phyloP scores from a whole-genome alignment of 495 filamentous ascomycete genomes.

The Monascus purpureus region DNA sequence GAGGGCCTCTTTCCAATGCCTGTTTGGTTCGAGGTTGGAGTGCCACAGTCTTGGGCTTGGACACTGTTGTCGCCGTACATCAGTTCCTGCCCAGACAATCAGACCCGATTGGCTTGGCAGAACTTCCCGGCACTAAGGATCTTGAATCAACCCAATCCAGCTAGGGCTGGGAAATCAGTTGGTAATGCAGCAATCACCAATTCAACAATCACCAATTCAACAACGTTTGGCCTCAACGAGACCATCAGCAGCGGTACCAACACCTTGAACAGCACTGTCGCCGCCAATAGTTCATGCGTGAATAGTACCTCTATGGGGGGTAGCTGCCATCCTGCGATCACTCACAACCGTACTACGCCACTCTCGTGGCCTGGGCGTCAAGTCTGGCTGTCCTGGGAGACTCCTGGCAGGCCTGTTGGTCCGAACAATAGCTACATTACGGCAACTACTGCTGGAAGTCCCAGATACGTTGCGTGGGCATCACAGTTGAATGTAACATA shows the following conservation, averaged over 20 bases:
- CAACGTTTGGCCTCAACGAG: constrained; percentile 18
- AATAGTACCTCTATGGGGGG: constrained; percentile 34
- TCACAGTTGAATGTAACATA: constrained; percentile 81
- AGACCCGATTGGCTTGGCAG: constrained; percentile 71
- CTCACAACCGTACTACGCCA: constrained; percentile 49
- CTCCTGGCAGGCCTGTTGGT: constrained; percentile 52
- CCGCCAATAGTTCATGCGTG: constrained; percentile 32
- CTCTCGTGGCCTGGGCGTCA: constrained; percentile 65
- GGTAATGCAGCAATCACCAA: too few species aligned
- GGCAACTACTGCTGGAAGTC: constrained; percentile 37
- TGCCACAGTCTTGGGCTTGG: constrained; percentile 84
- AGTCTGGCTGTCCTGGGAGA: constrained; percentile 61
- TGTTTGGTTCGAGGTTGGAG: constrained; percentile 69
- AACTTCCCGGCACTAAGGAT: constrained; percentile 71
- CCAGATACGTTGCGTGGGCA: constrained; percentile 62
- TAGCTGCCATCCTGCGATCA: constrained; percentile 48
- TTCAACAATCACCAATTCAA: too few species aligned
- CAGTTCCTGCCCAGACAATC: constrained; percentile 57
- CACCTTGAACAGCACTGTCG: constrained; percentile 20
- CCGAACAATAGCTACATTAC: constrained; percentile 78
- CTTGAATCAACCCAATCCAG: constrained; percentile 64
- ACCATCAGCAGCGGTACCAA: constrained; percentile 19
- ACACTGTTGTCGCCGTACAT: constrained; percentile 76
- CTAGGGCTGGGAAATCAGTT: constrained; percentile 38
- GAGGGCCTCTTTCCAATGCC: constrained; percentile 74